A percentile compares a stretch with the other conserved stretches of the same genome.
Conservation (phyloP, 1,284 basidiomycete genomes). For the Ganoderma leucocontextum region DNA sequence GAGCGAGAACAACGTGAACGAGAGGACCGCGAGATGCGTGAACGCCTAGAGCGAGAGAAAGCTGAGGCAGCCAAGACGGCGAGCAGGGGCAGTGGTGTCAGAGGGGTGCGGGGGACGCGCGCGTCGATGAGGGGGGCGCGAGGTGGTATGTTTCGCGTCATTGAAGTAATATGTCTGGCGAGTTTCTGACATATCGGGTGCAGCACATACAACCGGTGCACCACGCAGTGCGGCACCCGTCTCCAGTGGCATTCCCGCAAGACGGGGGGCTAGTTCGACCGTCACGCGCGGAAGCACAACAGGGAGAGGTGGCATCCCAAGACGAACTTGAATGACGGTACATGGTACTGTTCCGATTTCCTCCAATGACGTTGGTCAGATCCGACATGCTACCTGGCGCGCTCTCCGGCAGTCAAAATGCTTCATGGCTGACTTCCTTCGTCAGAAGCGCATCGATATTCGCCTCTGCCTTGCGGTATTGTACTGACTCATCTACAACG, state of each 20-base stretch:
- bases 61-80: constrained; percentile 30
- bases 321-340: neutral
- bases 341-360: neutral
- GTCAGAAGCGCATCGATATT: neutral
- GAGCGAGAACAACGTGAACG: constrained; percentile 59
- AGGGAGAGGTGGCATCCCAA: constrained; percentile 4
- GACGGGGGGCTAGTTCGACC: constrained; percentile 23
- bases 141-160: neutral
- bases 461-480: neutral
- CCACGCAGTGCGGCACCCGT: constrained; percentile 13
- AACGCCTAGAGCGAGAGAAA: constrained; percentile 44
- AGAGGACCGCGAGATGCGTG: constrained; percentile 55
- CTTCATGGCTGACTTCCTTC: neutral
- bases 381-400: neutral
- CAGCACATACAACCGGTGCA: constrained; percentile 19
- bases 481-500: neutral
- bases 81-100: constrained; percentile 43
- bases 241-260: constrained; percentile 19
- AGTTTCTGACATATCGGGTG: neutral
- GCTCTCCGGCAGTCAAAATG: neutral
- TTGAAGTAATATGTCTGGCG: neutral
- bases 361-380: neutral
- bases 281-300: constrained; percentile 19
- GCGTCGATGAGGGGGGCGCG: constrained; percentile 45
- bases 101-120: constrained; percentile 49